Percentiles rank a stretch among this genome's conserved stretches.
Evolutionary conservation across 306 rosid species (phyloP).

Genomic region (Inga leiocalycina): DNA sequence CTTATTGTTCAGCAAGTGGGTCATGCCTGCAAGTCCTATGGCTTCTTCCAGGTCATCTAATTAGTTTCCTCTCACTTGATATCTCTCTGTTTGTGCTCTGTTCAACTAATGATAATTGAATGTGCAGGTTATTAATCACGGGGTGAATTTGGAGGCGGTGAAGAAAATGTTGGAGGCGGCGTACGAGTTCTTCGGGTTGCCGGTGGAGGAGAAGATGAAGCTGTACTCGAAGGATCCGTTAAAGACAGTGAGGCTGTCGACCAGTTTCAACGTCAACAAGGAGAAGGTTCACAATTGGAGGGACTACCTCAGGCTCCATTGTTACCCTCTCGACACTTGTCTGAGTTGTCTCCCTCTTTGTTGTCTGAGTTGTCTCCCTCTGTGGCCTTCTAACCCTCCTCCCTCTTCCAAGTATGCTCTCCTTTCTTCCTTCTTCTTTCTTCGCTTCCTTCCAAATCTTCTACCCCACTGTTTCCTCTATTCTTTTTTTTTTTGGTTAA

Average conservation of each 20-base stretch:
- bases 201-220: constrained; percentile 85
- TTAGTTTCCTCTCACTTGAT: neutral
- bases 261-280: constrained; percentile 79
- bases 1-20: constrained; percentile 44
- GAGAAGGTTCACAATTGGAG: constrained; percentile 91
- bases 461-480: neutral
- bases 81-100: neutral
- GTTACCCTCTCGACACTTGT: constrained; percentile 72
- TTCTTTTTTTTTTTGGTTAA: too few species aligned
- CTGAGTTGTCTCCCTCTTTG: too few species aligned
- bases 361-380: too few species aligned
- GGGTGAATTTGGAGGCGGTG: constrained; percentile 57
- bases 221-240: constrained; percentile 86
- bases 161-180: constrained; percentile 56
- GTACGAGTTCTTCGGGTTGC: constrained; percentile 61
- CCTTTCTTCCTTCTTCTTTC: neutral
- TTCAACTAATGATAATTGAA: neutral
- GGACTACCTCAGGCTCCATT: constrained; percentile 90
- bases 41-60: constrained; percentile 78
- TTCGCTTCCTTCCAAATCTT: neutral
- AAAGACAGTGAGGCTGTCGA: constrained; percentile 74
- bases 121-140: constrained; percentile 72
- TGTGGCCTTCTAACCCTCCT: constrained; percentile 90
- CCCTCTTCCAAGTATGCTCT: constrained; percentile 68
- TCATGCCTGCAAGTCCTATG: constrained; percentile 73